Base-by-base conservation (phyloP, 2,329 filamentous ascomycete species). In the Sporothrix sp. region DNA sequence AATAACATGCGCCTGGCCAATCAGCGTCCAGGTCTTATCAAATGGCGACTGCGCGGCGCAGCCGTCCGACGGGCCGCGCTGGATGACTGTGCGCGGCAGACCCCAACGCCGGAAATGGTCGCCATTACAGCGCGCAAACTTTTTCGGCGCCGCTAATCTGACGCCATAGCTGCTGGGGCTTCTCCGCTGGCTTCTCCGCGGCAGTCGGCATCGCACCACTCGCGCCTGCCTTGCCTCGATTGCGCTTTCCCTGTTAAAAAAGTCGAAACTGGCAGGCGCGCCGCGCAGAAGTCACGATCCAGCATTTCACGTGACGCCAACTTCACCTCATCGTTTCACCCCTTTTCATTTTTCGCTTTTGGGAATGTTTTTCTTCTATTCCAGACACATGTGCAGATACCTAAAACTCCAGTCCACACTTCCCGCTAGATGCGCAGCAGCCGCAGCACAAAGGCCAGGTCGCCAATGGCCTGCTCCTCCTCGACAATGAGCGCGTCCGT, bases 401-500 rank as follows among this genome's bases (percentile, higher is more conserved):
- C n/a, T n/a, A n/a, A n/a, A n/a, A n/a, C n/a, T n/a, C n/a, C n/a
- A n/a, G n/a, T n/a, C n/a, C n/a, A n/a, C n/a, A n/a, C n/a, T n/a
- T n/a, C n/a, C n/a, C n/a, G n/a, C 27, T 51, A 55, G 25, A 57
- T 40, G 10, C 43, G 43, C 20, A 58, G 48, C 35, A 58, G 51
- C 20, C 52, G 53, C 50, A 58, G 48, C 30, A 54, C 47, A 55
- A 58, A 58, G 20, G 56, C 44, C 49, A 58, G 48, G 23, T 58
- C 56, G 48, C 56, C 56, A 36, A 58, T 54, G 30, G 55, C 48
- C 45, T 93, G 86, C 63, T 91, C 84, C 68, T 95, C 88, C 66
- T 94, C 81, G 37, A 78, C 72, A 62, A 95, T 89, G 50, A 90
- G 68, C 35, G 70, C 73, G 52, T 78, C 75, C 54, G 78, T 66